Base-by-base conservation (phyloP, 257 asterid genomes). In the Solanum paucissectum region DNA sequence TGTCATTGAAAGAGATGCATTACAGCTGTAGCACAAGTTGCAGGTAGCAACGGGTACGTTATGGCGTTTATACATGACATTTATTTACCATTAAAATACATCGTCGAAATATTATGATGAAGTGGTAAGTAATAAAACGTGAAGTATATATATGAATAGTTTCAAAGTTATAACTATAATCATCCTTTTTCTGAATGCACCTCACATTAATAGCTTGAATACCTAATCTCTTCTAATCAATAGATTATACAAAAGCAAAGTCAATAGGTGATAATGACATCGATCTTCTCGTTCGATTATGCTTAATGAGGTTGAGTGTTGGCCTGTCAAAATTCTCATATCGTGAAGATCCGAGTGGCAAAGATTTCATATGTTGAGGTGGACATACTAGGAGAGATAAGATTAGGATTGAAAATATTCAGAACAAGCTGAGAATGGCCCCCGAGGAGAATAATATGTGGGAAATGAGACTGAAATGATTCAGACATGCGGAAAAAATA, bases 371-470 rank as follows among this genome's bases (percentile, higher is more conserved):
- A 52, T 66, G 18, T 0, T 25, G 6, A 25, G 34, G 16, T 25
- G 18, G 9, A 25, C 12, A 13, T 12, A 66, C 6, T 2, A 6
- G 0, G 16, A 64, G 33, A 64, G 33, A 64, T 64, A 64, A 64
- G 0, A 66, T 66, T 25, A 66, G 2, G 36, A 66, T 12, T 66
- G 3, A 12, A 66, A 3, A 25, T 66, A 66, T 66, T 25, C 9
- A 6, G 0, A 12, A 66, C 6, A 66, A 66, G 2, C 0, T 25
- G 5, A 5, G 1, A 25, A 0, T 64, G 18, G 0, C 9, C 5
- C 9, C 1, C 0, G 14, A 6, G 0, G 1, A 66, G 32, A 0
- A 66, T 1, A 25, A 25, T n/a, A n/a, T 64, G 36, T 1, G 0
- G 0, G 0, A 66, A 66, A 7, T 25, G 4, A 66, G 2, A 25